These are phyloP conservation scores for Metroxylon sagu DNA, from an alignment of 176 grass and related monocot species.

Conservation along the genomic window DNA sequence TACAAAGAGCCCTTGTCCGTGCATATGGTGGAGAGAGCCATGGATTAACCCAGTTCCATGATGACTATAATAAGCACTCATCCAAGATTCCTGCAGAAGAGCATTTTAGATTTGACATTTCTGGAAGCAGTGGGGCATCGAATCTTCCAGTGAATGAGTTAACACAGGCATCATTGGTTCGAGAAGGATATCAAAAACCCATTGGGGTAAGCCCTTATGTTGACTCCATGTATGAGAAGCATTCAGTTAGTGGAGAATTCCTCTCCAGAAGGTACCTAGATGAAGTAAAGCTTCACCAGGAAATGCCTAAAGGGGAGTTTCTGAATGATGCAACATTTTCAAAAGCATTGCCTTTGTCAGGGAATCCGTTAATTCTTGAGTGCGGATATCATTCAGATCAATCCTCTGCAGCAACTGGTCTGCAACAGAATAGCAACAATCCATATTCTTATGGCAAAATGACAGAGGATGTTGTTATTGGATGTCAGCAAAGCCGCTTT, in stretches of 20 bases:
- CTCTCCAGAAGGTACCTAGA: conserved; percentile 19
- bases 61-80: conserved; percentile 7
- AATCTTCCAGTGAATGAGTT: conserved; percentile 22
- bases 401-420: conserved; percentile 16
- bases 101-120: conserved; percentile 23
- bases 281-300: conserved; percentile 26
- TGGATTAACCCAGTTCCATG: conserved; percentile 13
- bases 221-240: conserved; percentile 14
- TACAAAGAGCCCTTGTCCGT: conserved; percentile 29
- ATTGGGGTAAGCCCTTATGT: conserved; percentile 8
- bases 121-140: conserved; percentile 5
- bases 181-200: conserved; percentile 18
- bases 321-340: conserved; percentile 25
- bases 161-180: conserved; percentile 17
- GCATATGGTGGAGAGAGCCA: conserved; percentile 35
- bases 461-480: conserved; percentile 15
- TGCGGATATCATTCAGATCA: conserved; percentile 2
- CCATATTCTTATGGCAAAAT: conserved; percentile 23
- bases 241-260: conserved; percentile 20
- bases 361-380: conserved; percentile 17
- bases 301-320: conserved; percentile 9
- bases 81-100: conserved; percentile 18
- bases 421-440: conserved; percentile 14
- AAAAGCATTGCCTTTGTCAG: conserved; percentile 21
- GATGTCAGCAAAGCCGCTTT: conserved; percentile 28